Percentiles rank a stretch among this genome's conserved stretches.
Evolutionary conservation across 2,329 filamentous ascomycete genomes (phyloP).

Genomic region (Sporothrix protearum): DNA sequence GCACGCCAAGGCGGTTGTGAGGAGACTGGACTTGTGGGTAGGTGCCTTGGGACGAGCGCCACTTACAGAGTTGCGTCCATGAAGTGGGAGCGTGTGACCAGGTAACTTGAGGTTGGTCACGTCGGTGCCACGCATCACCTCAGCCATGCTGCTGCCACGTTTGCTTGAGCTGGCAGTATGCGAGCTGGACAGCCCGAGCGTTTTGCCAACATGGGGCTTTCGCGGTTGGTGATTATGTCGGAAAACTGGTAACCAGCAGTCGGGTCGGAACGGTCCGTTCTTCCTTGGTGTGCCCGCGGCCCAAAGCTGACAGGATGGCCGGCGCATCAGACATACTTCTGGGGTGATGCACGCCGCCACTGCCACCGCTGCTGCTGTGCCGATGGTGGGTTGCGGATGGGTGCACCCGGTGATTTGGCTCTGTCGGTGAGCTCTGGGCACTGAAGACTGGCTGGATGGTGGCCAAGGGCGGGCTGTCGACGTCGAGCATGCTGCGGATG

Average conservation of each 20-base stretch:
- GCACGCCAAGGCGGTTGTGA: slow-evolving; percentile 47
- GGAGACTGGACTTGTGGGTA: slow-evolving; percentile 53
- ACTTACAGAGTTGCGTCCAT: slow-evolving; percentile 42
- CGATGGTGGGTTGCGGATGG: slow-evolving; percentile 25
- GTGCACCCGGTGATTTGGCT: slow-evolving; percentile 38
- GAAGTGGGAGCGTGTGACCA: slow-evolving; percentile 37
- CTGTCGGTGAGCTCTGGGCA: slow-evolving; percentile 47
- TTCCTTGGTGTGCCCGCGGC: slow-evolving; percentile 35
- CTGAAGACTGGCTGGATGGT: slow-evolving; percentile 39
- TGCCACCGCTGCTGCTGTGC: slow-evolving; percentile 19
- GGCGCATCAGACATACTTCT: slow-evolving; percentile 56
- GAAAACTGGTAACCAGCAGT: slow-evolving; percentile 60
- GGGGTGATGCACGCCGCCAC: slow-evolving; percentile 34
- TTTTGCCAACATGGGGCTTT: slow-evolving; percentile 50
- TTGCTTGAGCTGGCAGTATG: slow-evolving; percentile 33
- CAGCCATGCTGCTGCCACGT: slow-evolving; percentile 43
- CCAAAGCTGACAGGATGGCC: slow-evolving; percentile 48
- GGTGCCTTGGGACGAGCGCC: slow-evolving; percentile 29
- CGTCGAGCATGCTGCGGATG: slow-evolving; percentile 53
- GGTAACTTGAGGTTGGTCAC: slow-evolving; percentile 49
- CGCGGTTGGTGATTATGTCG: slow-evolving; percentile 52
- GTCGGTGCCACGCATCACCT: slow-evolving; percentile 53
- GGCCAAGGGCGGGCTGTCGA: slow-evolving; percentile 38
- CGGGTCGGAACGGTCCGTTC: slow-evolving; percentile 37
- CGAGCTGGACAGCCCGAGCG: slow-evolving; percentile 39